Percentiles rank a stretch among this genome's conserved stretches.
Evolutionary conservation across 2,329 filamentous ascomycete species (phyloP).

Genomic region (Botryotinia globosa): DNA sequence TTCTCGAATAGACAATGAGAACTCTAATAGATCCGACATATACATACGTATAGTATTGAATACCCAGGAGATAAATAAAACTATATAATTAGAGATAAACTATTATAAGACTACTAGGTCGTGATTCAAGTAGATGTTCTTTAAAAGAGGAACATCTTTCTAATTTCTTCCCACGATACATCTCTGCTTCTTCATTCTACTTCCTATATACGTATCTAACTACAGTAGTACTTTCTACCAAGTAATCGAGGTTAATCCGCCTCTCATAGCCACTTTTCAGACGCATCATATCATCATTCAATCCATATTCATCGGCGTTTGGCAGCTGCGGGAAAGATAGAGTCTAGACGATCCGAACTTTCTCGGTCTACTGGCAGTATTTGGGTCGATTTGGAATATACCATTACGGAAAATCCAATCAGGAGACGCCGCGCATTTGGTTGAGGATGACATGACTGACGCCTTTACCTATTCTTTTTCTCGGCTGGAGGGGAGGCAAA

Average conservation of each 20-base stretch:
- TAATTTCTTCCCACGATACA: neutral
- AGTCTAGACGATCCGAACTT: neutral
- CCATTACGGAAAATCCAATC: conserved; percentile 4
- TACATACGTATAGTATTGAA: no score
- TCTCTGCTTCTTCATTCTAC: neutral
- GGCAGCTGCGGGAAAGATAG: neutral
- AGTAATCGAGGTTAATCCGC: neutral
- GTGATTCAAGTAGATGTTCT: neutral
- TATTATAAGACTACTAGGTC: neutral
- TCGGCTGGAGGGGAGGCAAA: conserved; percentile 1
- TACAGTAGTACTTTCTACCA: neutral
- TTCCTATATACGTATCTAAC: neutral
- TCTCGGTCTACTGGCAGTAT: neutral
- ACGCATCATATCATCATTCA: neutral
- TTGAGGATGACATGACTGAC: conserved; percentile 8
- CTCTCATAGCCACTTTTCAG: conserved; percentile 5
- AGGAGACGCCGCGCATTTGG: conserved; percentile 15
- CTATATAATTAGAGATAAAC: neutral
- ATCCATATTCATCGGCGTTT: neutral
- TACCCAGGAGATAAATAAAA: no score
- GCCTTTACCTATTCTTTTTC: neutral
- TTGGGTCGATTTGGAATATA: neutral
- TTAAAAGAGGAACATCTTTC: neutral
- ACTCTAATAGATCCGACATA: neutral
- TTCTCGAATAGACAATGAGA: no score